A percentile compares a stretch with the other conserved stretches of the same genome.
Evolutionary conservation across 2,329 filamentous ascomycete genomes (phyloP).

Genomic region (Neofusicoccum laricinum): DNA sequence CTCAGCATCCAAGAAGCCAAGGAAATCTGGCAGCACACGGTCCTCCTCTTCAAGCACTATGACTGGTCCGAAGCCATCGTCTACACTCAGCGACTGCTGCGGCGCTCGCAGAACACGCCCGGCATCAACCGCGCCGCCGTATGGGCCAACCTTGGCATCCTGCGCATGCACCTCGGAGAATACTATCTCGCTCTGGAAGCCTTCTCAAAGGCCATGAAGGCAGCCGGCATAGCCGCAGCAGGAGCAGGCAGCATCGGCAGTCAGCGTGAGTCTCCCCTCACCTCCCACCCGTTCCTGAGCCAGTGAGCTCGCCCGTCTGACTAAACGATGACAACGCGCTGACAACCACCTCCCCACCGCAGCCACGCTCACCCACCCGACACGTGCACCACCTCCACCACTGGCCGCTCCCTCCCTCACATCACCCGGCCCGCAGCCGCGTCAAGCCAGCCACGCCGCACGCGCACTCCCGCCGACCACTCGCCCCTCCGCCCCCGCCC

Average conservation of each 20-base stretch:
- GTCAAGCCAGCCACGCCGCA: not conserved
- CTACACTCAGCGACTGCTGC: conserved; percentile 3
- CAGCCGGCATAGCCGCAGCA: not conserved
- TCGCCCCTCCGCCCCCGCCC: not conserved
- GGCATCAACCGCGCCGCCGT: not conserved
- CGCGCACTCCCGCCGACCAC: not conserved
- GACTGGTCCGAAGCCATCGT: conserved; percentile 8
- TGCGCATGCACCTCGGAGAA: conserved; percentile 11
- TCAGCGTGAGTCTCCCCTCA: not conserved
- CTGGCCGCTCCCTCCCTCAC: not conserved
- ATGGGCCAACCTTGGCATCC: conserved; percentile 15
- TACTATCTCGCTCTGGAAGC: conserved; percentile 6
- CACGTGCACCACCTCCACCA: not conserved
- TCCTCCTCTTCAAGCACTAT: conserved; percentile 7
- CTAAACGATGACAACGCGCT: conserved; percentile 4
- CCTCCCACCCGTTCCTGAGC: too few species aligned
- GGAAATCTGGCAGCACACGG: conserved; percentile 5
- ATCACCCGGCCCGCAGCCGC: not conserved
- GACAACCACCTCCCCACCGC: not conserved
- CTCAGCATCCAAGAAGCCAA: conserved; percentile 1
- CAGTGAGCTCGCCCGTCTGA: not conserved
- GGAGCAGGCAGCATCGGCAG: not conserved
- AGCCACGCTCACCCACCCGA: not conserved
- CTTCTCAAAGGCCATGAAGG: conserved; percentile 3
- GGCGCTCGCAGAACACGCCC: not conserved